Base-by-base conservation (phyloP, 495 filamentous ascomycete genomes). In the Trichoderma reesei region DNA sequence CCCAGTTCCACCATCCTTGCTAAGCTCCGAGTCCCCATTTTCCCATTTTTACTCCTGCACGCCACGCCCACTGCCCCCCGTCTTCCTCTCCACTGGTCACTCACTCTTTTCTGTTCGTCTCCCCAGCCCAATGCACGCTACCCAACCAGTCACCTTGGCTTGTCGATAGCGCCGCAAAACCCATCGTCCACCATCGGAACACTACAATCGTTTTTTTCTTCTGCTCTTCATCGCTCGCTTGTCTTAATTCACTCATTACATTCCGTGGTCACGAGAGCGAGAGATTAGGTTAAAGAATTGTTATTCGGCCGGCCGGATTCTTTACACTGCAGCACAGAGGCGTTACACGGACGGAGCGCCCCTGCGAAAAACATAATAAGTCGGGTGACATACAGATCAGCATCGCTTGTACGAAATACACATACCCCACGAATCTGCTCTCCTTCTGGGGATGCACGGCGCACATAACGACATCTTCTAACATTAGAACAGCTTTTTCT, bases 351-450 rank as follows among this genome's bases (percentile, higher is more conserved):
- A 56, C 26, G 51, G 26, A 56, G 51, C 51, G 31, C 31, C 51
- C 26, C 26, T 26, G 26, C 26, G 26, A 16, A 33, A 13, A 56
- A 39, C 6, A 39, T 39, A 34, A 26, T 26, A 26, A 26, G 26
- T 56, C 51, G 51, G 51, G 51, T 56, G 51, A 56, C 51, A 56
- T 56, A 56, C 51, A 56, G 51, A 56, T 56, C 51, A 56, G 51
- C 51, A 34, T 26, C 18, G 38, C 38, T 39, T 39, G 38, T 46
- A 46, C 26, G 26, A 26, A 26, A 26, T 26, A 26, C 26, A n/a
- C 51, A 56, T 56, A 56, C 51, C 51, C 51, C 51, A 34, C 51
- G 51, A n/a, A 56, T 14, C 18, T 56, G 14, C 51, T n/a, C 51
- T 26, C 14, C 31, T 56, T 56, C 20, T 56, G 26, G 9, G 26